Conservation (phyloP, 2,329 filamentous ascomycete species). For the Trichoderma brevicompactum region DNA sequence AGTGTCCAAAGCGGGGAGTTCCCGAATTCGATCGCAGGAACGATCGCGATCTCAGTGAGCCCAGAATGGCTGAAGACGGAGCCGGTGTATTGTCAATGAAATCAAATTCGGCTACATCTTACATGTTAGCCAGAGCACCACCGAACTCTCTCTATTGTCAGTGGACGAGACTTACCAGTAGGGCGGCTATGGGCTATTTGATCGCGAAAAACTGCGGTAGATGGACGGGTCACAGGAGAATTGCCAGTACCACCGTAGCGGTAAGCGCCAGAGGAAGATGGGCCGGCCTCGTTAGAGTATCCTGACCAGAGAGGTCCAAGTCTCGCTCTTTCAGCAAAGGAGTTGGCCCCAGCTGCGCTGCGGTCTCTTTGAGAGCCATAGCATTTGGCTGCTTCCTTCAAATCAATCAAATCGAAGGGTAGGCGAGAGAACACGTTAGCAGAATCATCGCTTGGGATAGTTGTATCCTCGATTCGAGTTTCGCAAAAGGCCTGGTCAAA, state of each 20-base stretch:
- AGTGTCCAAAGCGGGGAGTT: not conserved
- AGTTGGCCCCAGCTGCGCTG: not conserved
- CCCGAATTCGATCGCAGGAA: not conserved
- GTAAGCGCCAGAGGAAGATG: conserved; percentile 7
- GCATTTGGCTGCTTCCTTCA: conserved; percentile 43
- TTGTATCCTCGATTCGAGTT: conserved; percentile 16
- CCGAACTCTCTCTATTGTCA: too few relatives aligned
- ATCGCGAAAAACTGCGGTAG: conserved; percentile 11
- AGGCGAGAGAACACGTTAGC: conserved; percentile 37
- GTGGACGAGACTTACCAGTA: conserved; percentile 11
- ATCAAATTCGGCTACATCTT: not conserved
- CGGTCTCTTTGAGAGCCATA: conserved; percentile 19
- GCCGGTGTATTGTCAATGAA: conserved; percentile 3
- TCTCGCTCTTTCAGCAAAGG: conserved; percentile 38
- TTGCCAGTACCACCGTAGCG: conserved; percentile 5
- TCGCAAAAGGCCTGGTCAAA: conserved; percentile 26
- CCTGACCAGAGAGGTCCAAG: conserved; percentile 41
- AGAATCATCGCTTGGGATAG: conserved; percentile 1
- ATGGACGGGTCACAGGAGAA: conserved; percentile 11
- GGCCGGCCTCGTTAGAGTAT: not conserved
- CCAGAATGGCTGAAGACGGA: conserved; percentile 28
- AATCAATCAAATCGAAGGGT: conserved; percentile 45
- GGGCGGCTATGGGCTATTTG: conserved; percentile 8
- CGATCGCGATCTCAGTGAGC: not conserved
- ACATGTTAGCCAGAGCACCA: not conserved